Evolutionary conservation across 192 early-diverging fungal genomes (phyloP).

Genomic region (Diversispora epigaea): DNA sequence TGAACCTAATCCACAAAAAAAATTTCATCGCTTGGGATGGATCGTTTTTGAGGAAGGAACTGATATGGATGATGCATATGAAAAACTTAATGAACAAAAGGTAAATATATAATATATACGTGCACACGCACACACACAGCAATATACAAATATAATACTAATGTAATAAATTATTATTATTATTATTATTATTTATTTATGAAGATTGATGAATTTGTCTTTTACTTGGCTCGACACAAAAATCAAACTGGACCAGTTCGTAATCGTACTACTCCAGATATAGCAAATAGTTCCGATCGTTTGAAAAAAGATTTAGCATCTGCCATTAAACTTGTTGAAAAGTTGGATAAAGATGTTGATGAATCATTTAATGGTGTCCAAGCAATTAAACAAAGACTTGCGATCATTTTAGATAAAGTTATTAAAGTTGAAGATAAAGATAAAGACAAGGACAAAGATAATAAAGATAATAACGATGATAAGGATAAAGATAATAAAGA

Average conservation of each 20-base stretch:
- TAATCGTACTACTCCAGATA: conserved; percentile 66
- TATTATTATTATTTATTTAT: background rate
- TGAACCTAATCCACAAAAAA: conserved; percentile 81
- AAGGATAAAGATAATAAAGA: too few relatives aligned
- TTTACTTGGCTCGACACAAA: conserved; percentile 56
- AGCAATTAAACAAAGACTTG: conserved; percentile 20
- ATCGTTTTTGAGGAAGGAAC: conserved; percentile 82
- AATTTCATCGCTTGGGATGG: conserved; percentile 91
- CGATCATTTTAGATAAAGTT: conserved; percentile 21
- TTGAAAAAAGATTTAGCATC: conserved; percentile 75
- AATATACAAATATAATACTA: background rate
- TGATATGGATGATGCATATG: conserved; percentile 72
- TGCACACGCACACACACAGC: background rate
- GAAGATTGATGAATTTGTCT: conserved; percentile 57
- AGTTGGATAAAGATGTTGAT: conserved; percentile 59
- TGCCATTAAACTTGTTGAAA: conserved; percentile 51
- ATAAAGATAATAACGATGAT: too few relatives aligned
- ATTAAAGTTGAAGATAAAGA: conserved; percentile 29
- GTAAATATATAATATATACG: conserved; percentile 20
- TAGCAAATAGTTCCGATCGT: conserved; percentile 65
- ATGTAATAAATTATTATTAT: conserved; percentile 5
- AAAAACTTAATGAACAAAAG: conserved; percentile 57
- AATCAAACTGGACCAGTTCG: conserved; percentile 46
- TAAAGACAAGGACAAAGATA: too few relatives aligned
- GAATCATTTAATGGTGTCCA: conserved; percentile 3